These are phyloP conservation scores for Cladosporium halotolerans DNA, from an alignment of 2,329 filamentous ascomycete genomes.

Conservation along the genomic window DNA sequence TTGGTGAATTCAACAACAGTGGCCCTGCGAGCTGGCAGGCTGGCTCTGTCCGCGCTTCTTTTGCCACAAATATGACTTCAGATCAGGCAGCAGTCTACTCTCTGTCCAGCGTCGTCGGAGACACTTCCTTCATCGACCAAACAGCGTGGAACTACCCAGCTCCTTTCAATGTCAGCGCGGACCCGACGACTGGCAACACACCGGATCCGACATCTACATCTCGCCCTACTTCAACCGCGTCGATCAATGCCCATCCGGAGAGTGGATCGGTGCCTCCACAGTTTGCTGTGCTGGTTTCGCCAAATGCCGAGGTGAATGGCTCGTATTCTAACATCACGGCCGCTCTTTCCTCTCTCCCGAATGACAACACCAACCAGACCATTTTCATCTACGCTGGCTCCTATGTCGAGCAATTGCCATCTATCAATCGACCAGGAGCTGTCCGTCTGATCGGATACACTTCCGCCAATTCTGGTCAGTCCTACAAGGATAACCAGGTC, in stretches of 20 bases:
- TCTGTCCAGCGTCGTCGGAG: conserved; percentile 35
- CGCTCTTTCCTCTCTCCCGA: conserved; percentile 32
- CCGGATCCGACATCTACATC: conserved; percentile 20
- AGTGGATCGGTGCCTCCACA: conserved; percentile 37
- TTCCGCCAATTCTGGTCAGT: conserved; percentile 26
- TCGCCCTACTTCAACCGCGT: conserved; percentile 26
- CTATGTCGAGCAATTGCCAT: conserved; percentile 37
- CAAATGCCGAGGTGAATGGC: conserved; percentile 26
- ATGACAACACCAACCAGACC: conserved; percentile 30
- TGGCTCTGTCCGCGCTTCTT: conserved; percentile 42
- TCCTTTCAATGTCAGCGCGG: conserved; percentile 27
- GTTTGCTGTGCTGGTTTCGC: conserved; percentile 39
- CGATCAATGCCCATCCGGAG: conserved; percentile 32
- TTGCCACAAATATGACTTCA: conserved; percentile 35
- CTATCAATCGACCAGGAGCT: conserved; percentile 36
- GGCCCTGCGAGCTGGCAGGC: conserved; percentile 50
- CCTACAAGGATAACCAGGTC: conserved; percentile 34
- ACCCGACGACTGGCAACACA: conserved; percentile 13
- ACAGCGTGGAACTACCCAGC: conserved; percentile 35
- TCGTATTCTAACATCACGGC: conserved; percentile 31
- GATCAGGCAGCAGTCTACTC: conserved; percentile 32
- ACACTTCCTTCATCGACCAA: conserved; percentile 39
- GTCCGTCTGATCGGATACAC: conserved; percentile 34
- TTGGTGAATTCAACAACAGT: conserved; percentile 54
- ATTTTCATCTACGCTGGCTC: conserved; percentile 38